Evolutionary conservation across 208 protist genomes (phyloP), one percentile per base, ranked within the genome.

Genomic region (Crithidia bombi): DNA sequence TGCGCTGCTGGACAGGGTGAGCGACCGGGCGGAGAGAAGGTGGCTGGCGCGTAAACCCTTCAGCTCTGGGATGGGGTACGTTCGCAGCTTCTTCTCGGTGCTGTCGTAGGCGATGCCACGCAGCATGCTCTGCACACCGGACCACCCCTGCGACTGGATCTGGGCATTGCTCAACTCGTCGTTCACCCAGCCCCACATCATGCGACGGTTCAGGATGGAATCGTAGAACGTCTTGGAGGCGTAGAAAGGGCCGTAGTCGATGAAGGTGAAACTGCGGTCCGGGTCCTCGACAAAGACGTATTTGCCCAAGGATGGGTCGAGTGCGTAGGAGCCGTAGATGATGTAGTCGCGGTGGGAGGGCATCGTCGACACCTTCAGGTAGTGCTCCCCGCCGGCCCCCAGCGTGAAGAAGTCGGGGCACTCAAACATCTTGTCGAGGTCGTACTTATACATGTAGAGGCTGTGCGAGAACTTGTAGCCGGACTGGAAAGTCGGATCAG

Each of bases 341-440:
- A 82, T 67, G 57, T 70, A 75, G 68, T 83, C 78, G 70, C 73
- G 79, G 49, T 71, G 75, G 39, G 79, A 78, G 41, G 63, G 59
- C 69, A 82, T 83, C 23, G 69, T 79, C 33, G 77, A 86, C 32
- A 83, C 68, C 73, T 83, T 83, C 49, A 86, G 63, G 51, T 73
- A 81, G 80, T 81, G 69, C 61, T 75, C 73, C 32, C 44, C 52
- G 56, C 57, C 64, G 19, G 26, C 5, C 21, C 14, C 32, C 61
- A 86, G 58, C 23, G 65, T 75, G 75, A 84, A 89, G 52, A 83
- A 89, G 65, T 83, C 76, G 49, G 77, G 80, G 73, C 65, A 73
- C 78, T 86, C 79, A 50, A 86, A 66, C 80, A 82, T 86, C 23
- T 56, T 39, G 56, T 78, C 55, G 11, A 58, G 35, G 69, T 77